These are phyloP conservation scores for Epichloe hybrida DNA, from an alignment of 2,329 filamentous ascomycete genomes.

Conservation along the genomic window DNA sequence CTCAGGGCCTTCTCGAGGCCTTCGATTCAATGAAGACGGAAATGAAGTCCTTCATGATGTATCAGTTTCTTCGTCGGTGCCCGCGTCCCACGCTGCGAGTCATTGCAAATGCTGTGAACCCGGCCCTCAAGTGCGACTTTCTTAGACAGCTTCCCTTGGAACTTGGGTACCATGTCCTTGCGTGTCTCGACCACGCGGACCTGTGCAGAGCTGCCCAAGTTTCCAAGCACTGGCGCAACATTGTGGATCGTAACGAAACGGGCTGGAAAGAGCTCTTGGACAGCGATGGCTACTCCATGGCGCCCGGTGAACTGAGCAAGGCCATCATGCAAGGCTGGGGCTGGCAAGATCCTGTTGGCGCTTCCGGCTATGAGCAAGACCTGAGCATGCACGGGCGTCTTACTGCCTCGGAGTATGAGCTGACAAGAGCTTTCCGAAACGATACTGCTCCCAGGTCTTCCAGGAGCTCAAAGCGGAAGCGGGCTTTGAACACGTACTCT, in stretches of 20 bases:
- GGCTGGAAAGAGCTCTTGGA: constrained; percentile 93
- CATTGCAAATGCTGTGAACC: constrained; percentile 82
- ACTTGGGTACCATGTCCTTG: constrained; percentile 74
- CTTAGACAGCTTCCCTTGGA: constrained; percentile 72
- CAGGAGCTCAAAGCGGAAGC: constrained; percentile 43
- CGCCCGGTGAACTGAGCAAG: constrained; percentile 68
- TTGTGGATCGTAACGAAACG: constrained; percentile 85
- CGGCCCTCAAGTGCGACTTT: constrained; percentile 89
- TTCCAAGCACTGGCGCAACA: constrained; percentile 83
- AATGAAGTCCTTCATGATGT: constrained; percentile 94
- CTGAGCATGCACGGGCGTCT: constrained; percentile 47
- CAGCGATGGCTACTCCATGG: constrained; percentile 64
- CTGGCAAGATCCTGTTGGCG: constrained; percentile 77
- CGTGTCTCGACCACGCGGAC: constrained; percentile 72
- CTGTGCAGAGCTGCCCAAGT: constrained; percentile 86
- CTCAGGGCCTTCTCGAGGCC: constrained; percentile 73
- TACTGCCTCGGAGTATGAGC: constrained; percentile 39
- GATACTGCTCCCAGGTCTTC: constrained; percentile 28
- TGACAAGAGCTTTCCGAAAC: constrained; percentile 27
- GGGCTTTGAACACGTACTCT: constrained; percentile 30
- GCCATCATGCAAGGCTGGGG: constrained; percentile 91
- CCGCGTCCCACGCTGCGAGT: constrained; percentile 79
- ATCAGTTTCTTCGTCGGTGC: constrained; percentile 80
- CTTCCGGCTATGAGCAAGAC: constrained; percentile 67
- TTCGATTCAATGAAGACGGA: constrained; percentile 86